Evolutionary conservation across 164 flowering plant genomes (phyloP).

Genomic region (Piper betle): DNA sequence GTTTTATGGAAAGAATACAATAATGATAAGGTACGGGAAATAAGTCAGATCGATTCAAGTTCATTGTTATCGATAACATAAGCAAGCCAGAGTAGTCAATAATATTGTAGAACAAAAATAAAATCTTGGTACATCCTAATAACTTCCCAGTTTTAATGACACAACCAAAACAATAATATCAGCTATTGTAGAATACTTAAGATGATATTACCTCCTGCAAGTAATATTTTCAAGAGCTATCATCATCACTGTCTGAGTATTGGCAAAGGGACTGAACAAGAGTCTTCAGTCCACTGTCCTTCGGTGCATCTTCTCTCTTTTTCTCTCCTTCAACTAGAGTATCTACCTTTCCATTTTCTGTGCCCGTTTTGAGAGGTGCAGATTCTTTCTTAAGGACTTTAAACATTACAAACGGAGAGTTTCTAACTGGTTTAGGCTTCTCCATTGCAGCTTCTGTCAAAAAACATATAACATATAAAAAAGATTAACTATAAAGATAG

Average conservation of each 20-base stretch:
- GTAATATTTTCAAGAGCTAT: background rate
- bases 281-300: background rate
- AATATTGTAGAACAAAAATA: too few species aligned
- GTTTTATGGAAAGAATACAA: too few species aligned
- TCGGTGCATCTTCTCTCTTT: constrained; percentile 1
- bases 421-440: constrained; percentile 1
- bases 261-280: constrained; percentile 4
- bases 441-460: background rate
- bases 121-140: too few species aligned
- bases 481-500: background rate
- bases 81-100: too few species aligned
- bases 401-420: constrained; percentile 3
- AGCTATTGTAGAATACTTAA: too few species aligned
- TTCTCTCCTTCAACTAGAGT: background rate
- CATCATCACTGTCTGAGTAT: constrained; percentile 5
- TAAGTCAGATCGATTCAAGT: too few species aligned
- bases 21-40: too few species aligned
- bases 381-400: constrained; percentile 3
- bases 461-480: background rate
- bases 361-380: background rate
- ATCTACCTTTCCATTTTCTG: background rate
- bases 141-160: too few species aligned
- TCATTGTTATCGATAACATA: too few species aligned
- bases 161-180: too few species aligned
- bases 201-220: too few species aligned